Base-by-base conservation (phyloP, 2,329 filamentous ascomycete species). In the Ascocoryne sarcoides region DNA sequence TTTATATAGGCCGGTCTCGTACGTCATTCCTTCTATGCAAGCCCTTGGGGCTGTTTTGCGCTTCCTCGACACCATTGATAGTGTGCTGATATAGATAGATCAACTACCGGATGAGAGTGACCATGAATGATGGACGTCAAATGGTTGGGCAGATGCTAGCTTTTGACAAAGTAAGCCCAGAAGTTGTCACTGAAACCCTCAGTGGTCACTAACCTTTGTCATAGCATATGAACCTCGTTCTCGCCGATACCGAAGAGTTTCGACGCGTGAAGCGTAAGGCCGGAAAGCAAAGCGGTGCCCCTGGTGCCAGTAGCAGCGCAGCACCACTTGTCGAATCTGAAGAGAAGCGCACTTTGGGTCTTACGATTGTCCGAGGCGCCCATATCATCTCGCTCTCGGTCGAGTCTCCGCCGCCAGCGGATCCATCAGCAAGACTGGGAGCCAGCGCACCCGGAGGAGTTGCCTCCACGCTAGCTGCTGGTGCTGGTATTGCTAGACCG, bases 21-120 rank as follows among this genome's bases (percentile, higher is more conserved):
- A 79, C 56, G 79, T 79, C 50, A 42, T 42, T 49, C 52, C 44
- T 43, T 37, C 18, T 43, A 20, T 43, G 39, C 39, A 39, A 43
- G 42, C 44, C 40, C 32, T 32, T 62, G 57, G 61, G 63, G 63
- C 60, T 64, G 54, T 41, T n/a, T 28, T 41, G 37, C 42, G 40
- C 36, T 19, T 40, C 34, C 26, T 36, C 16, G 32, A 28, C n/a
- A 19, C 20, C 30, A 18, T 15, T 32, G 20, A 38, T 17, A 30
- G 37, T 12, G 42, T 37, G 44, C 48, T 57, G 46, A 58, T 47
- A 20, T 32, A 28, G 23, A 32, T 50, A 96, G 92, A 94, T 98
- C 75, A 96, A 98, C 72, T 96, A 94, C 74, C 87, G 90, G 67
- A 96, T 98, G 89, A 83, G 90, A 62, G 83, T 95, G 51, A 96